phyloP scores from a whole-genome alignment of 139 green algal species.

The Chlorella sp. region DNA sequence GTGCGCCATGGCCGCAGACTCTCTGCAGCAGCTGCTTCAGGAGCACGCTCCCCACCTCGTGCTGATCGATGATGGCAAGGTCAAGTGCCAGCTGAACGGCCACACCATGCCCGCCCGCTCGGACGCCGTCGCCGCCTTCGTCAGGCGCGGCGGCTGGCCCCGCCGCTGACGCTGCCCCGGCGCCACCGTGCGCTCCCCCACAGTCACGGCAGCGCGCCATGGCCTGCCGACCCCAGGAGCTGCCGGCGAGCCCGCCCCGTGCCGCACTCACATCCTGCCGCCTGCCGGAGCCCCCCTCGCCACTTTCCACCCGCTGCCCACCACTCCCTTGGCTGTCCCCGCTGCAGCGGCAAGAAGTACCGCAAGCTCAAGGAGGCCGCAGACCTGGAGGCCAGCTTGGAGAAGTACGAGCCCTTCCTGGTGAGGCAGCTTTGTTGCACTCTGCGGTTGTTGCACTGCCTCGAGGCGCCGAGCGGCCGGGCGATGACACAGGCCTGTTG shows the following conservation, averaged over 20 bases:
- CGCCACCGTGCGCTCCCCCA: too few relatives aligned
- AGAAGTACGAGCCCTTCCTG: conserved; percentile 80
- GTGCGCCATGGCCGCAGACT: neutral
- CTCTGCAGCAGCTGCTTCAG: neutral
- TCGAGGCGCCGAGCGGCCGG: too few relatives aligned
- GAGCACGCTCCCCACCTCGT: neutral
- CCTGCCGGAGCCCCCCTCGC: neutral
- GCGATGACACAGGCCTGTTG: too few relatives aligned
- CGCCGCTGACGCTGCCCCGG: neutral
- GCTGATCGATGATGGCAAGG: conserved; percentile 11
- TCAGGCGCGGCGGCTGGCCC: conserved; percentile 21
- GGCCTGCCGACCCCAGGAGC: too few relatives aligned
- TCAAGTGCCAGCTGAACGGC: conserved; percentile 42
- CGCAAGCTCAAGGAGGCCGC: conserved; percentile 25
- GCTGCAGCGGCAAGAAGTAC: conserved; percentile 48
- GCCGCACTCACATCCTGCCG: neutral
- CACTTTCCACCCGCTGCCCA: neutral
- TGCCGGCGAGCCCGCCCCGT: neutral
- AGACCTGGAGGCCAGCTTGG: conserved; percentile 33
- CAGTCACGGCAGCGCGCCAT: too few relatives aligned
- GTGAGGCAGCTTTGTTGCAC: too few relatives aligned
- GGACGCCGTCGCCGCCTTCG: conserved; percentile 28
- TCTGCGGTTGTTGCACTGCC: too few relatives aligned
- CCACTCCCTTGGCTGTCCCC: too few relatives aligned
- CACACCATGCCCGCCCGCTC: conserved; percentile 22